A percentile compares a stretch with the other conserved stretches of the same genome.
Evolutionary conservation across 495 filamentous ascomycete species (phyloP).

Genomic region (Lindgomyces ingoldianus): DNA sequence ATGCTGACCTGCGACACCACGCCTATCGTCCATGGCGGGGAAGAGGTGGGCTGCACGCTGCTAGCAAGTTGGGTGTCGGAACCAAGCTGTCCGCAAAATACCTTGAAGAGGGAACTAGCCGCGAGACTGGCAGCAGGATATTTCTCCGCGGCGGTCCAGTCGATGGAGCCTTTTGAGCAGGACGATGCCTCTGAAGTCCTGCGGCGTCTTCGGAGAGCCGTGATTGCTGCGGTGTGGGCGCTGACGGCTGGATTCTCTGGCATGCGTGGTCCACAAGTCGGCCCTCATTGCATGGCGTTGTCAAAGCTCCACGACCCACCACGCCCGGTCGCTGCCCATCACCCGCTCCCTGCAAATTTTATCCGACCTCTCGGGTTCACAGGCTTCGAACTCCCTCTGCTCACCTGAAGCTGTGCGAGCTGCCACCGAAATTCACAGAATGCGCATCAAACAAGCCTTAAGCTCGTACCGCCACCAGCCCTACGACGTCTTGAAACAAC

Average conservation of each 20-base stretch:
- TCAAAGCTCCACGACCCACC: neutral
- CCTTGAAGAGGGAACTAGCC: too few relatives aligned
- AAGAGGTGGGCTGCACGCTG: neutral
- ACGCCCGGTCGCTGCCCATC: neutral
- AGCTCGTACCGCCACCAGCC: neutral
- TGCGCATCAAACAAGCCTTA: neutral
- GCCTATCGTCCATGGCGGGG: neutral
- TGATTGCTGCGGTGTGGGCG: neutral
- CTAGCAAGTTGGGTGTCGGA: too few relatives aligned
- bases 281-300: neutral
- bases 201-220: neutral
- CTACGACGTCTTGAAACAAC: neutral
- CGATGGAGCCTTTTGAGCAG: neutral
- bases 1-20: neutral
- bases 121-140: neutral
- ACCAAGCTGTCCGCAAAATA: too few relatives aligned
- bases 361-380: neutral
- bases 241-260: neutral
- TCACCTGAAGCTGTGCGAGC: neutral
- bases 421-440: neutral
- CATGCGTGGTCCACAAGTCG: neutral
- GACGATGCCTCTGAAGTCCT: neutral
- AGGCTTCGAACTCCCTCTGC: too few relatives aligned
- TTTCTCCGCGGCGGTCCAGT: too few relatives aligned
- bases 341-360: conserved; percentile 7